These are phyloP conservation scores for Gossypium aridum DNA, from an alignment of 441 rosid species.

Conservation along the genomic window DNA sequence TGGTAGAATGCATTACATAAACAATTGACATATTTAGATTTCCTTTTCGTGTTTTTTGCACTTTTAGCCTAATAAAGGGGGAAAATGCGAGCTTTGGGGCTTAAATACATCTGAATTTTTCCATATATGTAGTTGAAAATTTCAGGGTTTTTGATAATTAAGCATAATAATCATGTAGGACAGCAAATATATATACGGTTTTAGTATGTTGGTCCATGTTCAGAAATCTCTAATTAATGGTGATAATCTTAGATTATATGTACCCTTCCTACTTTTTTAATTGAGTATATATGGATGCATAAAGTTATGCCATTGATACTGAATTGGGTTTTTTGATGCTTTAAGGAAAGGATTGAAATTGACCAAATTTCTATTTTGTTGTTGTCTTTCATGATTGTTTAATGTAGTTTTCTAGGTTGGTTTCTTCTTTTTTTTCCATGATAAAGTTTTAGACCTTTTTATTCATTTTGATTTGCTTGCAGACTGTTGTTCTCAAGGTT, in stretches of 20 bases:
- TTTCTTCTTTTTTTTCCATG: background rate
- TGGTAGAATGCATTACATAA: background rate
- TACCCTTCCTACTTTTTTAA: too few species aligned
- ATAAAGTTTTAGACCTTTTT: background rate
- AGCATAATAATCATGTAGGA: background rate
- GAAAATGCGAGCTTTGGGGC: too few species aligned
- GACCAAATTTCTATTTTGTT: background rate
- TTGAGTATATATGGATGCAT: background rate
- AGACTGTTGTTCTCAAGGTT: slow-evolving; percentile 87
- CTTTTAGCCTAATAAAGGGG: background rate
- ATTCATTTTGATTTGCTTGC: slow-evolving; percentile 21
- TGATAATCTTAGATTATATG: background rate
- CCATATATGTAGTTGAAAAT: background rate
- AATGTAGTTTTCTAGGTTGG: background rate
- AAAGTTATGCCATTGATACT: background rate
- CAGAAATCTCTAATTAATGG: background rate
- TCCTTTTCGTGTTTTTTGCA: background rate
- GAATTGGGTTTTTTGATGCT: background rate
- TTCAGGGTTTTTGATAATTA: background rate
- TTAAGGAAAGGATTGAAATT: background rate
- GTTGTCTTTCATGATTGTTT: background rate
- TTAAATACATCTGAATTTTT: background rate
- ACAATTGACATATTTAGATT: background rate
- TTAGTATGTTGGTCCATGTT: background rate
- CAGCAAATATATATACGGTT: background rate